These are phyloP conservation scores for Phaeosphaeria sp. DNA, from an alignment of 2,329 filamentous ascomycete species.

Conservation along the genomic window DNA sequence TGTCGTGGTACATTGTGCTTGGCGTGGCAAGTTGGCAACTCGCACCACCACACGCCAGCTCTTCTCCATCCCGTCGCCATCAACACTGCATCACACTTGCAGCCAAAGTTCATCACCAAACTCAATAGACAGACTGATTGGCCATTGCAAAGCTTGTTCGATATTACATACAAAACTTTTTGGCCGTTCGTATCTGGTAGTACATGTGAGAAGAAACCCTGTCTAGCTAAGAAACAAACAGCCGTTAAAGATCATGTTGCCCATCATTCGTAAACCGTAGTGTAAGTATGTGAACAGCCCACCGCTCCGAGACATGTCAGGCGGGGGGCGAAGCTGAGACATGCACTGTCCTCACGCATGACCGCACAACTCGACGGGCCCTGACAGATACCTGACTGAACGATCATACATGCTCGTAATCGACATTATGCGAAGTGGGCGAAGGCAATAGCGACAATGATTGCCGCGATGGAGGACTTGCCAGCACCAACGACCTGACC, in stretches of 20 bases:
- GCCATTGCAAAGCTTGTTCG: slow-evolving; percentile 27
- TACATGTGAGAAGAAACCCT: slow-evolving; percentile 37
- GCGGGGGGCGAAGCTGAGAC: slow-evolving; percentile 25
- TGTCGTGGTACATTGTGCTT: neutral
- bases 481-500: slow-evolving; percentile 28
- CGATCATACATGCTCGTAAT: neutral
- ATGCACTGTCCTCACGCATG: slow-evolving; percentile 16
- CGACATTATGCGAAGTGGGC: slow-evolving; percentile 31
- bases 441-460: slow-evolving; percentile 35
- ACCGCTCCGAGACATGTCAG: slow-evolving; percentile 21
- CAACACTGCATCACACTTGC: neutral
- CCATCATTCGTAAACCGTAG: slow-evolving; percentile 17
- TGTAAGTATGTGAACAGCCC: slow-evolving; percentile 26
- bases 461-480: slow-evolving; percentile 34
- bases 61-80: neutral
- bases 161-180: slow-evolving; percentile 34
- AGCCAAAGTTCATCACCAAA: slow-evolving; percentile 3
- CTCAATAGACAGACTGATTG: slow-evolving; percentile 6
- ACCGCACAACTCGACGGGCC: slow-evolving; percentile 17
- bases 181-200: slow-evolving; percentile 36
- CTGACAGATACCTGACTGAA: slow-evolving; percentile 9
- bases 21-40: neutral
- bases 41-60: neutral
- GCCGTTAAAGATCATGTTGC: slow-evolving; percentile 26
- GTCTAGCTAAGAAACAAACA: slow-evolving; percentile 30